These are phyloP conservation scores for Xerophyta viscosa DNA, from an alignment of 106 monocot genomes.

Conservation along the genomic window DNA sequence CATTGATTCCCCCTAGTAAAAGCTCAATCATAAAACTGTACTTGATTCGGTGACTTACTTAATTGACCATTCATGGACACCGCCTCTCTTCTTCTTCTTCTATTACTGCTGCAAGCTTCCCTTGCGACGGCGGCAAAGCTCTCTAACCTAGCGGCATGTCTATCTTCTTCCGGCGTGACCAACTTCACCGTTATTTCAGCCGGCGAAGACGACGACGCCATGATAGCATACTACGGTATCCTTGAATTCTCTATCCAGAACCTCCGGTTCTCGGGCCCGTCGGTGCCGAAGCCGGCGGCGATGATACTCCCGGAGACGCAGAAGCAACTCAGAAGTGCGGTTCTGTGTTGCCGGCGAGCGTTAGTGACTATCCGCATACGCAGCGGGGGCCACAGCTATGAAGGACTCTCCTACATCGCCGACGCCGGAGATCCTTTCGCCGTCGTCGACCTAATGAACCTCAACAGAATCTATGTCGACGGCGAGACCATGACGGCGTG, in stretches of 20 bases:
- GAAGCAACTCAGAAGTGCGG: conserved; percentile 5
- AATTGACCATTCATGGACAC: too few relatives aligned
- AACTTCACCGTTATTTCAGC: conserved; percentile 7
- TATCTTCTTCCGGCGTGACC: neutral
- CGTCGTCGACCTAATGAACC: conserved; percentile 24
- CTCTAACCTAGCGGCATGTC: neutral
- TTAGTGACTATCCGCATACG: conserved; percentile 23
- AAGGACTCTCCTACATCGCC: conserved; percentile 30
- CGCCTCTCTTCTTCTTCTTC: neutral
- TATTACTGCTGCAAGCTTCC: neutral
- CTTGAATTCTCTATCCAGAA: conserved; percentile 30
- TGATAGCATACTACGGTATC: neutral
- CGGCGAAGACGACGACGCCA: neutral
- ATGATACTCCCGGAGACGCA: conserved; percentile 17
- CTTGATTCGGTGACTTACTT: too few relatives aligned
- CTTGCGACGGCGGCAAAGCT: neutral
- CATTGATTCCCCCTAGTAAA: too few relatives aligned
- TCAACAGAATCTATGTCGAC: conserved; percentile 15
- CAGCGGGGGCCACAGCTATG: conserved; percentile 42
- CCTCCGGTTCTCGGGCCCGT: conserved; percentile 26
- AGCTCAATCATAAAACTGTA: too few relatives aligned
- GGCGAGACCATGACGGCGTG: conserved; percentile 1
- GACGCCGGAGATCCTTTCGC: conserved; percentile 8
- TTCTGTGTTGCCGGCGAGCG: conserved; percentile 12
- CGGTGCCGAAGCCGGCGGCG: conserved; percentile 14